These are phyloP conservation scores for Noccaea caerulescens DNA, from an alignment of 345 rosid species.

Conservation along the genomic window DNA sequence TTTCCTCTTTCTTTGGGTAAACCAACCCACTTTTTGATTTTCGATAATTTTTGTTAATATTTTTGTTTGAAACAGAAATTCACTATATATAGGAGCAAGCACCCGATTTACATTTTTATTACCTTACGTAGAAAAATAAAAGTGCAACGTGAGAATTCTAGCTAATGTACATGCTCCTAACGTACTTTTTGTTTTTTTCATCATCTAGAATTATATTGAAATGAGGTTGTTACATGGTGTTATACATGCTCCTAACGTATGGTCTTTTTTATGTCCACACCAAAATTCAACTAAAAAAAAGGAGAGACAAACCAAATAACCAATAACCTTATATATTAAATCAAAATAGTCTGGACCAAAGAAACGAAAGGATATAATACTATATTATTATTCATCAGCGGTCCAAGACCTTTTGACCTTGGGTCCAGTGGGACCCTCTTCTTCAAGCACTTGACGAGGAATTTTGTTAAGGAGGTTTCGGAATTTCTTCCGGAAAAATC, in stretches of 20 bases:
- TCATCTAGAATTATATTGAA: too few relatives aligned
- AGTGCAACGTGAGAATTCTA: too few relatives aligned
- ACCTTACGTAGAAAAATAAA: too few relatives aligned
- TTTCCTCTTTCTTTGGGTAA: background rate
- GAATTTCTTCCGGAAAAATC: conserved; percentile 49
- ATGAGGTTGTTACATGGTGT: too few relatives aligned
- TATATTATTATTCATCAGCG: conserved; percentile 52
- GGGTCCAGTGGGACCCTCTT: conserved; percentile 86
- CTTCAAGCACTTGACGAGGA: conserved; percentile 60
- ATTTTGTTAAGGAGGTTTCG: conserved; percentile 49
- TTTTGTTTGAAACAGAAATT: too few relatives aligned
- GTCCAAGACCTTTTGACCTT: conserved; percentile 62
- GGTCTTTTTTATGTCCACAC: too few relatives aligned
- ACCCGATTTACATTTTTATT: background rate
- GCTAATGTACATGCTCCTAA: too few relatives aligned
- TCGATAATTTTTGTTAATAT: too few relatives aligned
- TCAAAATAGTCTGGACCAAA: background rate
- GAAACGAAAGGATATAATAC: background rate
- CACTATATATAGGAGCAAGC: background rate
- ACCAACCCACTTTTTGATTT: conserved; percentile 12
- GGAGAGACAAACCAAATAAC: background rate
- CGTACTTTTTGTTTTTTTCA: too few relatives aligned
- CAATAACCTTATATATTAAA: background rate
- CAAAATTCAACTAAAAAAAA: too few relatives aligned
- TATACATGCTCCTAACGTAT: too few relatives aligned